Percentiles rank a stretch among this genome's conserved stretches.
phyloP scores from a whole-genome alignment of 2,329 filamentous ascomycete species.

The Pseudogymnoascus pannorum region DNA sequence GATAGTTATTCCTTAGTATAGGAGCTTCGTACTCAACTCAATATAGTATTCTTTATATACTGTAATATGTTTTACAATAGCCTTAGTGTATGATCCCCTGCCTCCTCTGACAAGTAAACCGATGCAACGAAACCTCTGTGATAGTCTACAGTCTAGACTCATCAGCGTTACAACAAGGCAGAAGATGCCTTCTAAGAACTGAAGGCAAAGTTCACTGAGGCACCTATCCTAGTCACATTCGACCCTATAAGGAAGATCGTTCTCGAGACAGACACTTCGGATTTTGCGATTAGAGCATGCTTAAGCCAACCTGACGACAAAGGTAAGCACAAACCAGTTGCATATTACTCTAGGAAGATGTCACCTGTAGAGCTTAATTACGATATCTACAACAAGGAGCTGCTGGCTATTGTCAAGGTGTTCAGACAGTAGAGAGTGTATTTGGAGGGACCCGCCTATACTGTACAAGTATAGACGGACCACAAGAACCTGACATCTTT shows the following conservation, averaged over 20 bases:
- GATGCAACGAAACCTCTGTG: too few relatives aligned
- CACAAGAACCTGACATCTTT: constrained; percentile 24
- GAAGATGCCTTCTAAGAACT: background rate
- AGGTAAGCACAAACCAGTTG: background rate
- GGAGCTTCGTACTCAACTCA: too few relatives aligned
- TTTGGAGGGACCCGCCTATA: constrained; percentile 14
- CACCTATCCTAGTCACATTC: background rate
- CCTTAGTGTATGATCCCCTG: too few relatives aligned
- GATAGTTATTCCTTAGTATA: too few relatives aligned
- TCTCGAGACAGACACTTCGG: background rate
- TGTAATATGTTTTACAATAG: too few relatives aligned
- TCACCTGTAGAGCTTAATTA: too few relatives aligned
- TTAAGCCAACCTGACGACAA: background rate
- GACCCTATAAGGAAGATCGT: background rate
- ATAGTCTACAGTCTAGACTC: too few relatives aligned
- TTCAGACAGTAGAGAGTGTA: constrained; percentile 21
- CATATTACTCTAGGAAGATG: too few relatives aligned
- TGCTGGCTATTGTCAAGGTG: constrained; percentile 27
- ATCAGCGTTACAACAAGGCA: too few relatives aligned
- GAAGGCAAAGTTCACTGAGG: background rate
- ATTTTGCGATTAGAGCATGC: background rate
- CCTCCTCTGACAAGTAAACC: too few relatives aligned
- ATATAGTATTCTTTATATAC: too few relatives aligned
- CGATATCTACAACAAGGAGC: constrained; percentile 31
- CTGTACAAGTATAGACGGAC: constrained; percentile 19